A percentile compares a stretch with the other conserved stretches of the same genome.
Conservation (phyloP, 192 early-diverging fungal species). For the Chytriomyces hyalinus region DNA sequence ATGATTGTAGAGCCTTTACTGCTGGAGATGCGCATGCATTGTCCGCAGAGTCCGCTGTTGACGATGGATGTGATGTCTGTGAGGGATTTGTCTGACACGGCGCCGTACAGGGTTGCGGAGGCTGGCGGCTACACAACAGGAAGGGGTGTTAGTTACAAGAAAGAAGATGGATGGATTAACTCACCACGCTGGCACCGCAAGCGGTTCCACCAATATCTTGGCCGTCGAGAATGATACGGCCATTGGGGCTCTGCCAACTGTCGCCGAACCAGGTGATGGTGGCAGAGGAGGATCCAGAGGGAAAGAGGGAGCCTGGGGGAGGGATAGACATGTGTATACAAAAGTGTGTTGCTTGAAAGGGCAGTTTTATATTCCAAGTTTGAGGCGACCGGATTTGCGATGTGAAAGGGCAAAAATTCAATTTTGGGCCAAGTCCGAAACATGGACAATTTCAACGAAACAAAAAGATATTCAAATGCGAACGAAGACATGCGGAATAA, state of each 20-base stretch:
- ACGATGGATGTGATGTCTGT: constrained; percentile 14
- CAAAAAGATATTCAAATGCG: too few species aligned
- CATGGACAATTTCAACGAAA: too few species aligned
- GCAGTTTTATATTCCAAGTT: too few species aligned
- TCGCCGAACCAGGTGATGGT: not conserved
- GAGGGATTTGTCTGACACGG: constrained; percentile 9
- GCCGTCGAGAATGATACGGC: not conserved
- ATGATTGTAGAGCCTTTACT: not conserved
- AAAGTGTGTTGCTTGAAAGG: too few species aligned
- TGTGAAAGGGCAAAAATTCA: too few species aligned
- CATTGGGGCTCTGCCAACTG: not conserved
- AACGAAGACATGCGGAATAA: not conserved
- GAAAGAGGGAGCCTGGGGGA: too few species aligned
- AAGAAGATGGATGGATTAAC: not conserved
- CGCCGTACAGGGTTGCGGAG: not conserved
- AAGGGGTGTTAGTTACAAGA: not conserved
- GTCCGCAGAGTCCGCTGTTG: constrained; percentile 2
- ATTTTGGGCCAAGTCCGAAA: too few species aligned
- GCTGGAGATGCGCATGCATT: not conserved
- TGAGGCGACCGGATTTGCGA: too few species aligned
- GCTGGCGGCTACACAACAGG: not conserved
- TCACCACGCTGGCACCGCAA: not conserved
- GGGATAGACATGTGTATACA: too few species aligned
- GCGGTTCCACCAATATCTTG: not conserved
- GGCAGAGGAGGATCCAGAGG: too few species aligned